Base-by-base conservation (phyloP, 2,329 filamentous ascomycete genomes). In the Cercospora nicotianae region DNA sequence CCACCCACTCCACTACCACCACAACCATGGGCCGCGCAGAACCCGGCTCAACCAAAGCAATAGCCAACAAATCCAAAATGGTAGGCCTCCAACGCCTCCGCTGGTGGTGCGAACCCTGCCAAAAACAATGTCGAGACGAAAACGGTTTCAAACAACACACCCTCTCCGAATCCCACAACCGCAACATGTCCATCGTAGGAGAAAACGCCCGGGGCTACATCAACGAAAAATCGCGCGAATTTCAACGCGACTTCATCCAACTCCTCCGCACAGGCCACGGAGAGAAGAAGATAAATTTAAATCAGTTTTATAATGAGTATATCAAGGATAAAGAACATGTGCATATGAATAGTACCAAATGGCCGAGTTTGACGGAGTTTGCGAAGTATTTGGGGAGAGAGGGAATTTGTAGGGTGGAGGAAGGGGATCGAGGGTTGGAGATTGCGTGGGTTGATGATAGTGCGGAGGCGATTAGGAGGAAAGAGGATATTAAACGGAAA, bases 271-370 rank as follows among this genome's bases (percentile, higher is more conserved):
- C 94, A 0, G 87, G 90, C 0, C 95, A 99, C 75, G 93, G 93
- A 70, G 93, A 97, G 80, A 99, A 99, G 80, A 87, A 89, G 74
- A 89, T 98, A 1, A 87, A 94, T 36, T 87, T 94, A 62, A 99
- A 99, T 76, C 89, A 92, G 69, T 98, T 98, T 79, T 99, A 99
- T 80, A 93, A 98, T 78, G 90, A 94, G 76, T 95, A 96, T 75
- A 97, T 98, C 73, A 86, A 88, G 16, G 90, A 94, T 73, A 93
- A 94, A 79, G 86, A 93, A 75, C 94, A 98, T 77, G 83, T 95
- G 8, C 95, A 98, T 78, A 93, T 98, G 91, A 97, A 97, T 79
- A 85, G 93, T 7, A 98, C 95, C 0, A 90, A 90, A 75, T 98
- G 93, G 93, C 87, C 90, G 3, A 92, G 88, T 64, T 81, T 99